Evolutionary conservation across 2,329 filamentous ascomycete genomes (phyloP).

Genomic region (Didymella glomerata): DNA sequence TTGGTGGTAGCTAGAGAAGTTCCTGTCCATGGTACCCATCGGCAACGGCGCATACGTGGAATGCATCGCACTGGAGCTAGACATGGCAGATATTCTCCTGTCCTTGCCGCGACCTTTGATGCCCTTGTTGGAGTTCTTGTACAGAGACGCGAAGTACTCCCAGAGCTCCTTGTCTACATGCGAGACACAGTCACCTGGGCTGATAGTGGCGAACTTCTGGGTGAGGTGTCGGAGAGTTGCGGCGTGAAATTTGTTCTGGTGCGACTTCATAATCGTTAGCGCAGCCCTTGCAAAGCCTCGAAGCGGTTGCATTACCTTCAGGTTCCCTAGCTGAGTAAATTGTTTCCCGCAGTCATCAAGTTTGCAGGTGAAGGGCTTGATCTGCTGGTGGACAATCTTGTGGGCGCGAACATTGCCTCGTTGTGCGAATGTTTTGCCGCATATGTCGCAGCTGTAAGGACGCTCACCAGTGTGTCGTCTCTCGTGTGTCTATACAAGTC

Average conservation of each 20-base stretch:
- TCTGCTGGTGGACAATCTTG: constrained; percentile 77
- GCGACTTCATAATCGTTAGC: constrained; percentile 64
- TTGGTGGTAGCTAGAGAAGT: constrained; percentile 37
- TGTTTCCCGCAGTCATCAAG: constrained; percentile 85
- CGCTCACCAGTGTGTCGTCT: constrained; percentile 87
- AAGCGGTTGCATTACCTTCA: constrained; percentile 71
- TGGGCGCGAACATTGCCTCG: constrained; percentile 86
- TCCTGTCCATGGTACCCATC: constrained; percentile 31
- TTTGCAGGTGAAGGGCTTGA: constrained; percentile 81
- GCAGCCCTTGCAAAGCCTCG: background rate
- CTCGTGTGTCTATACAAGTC: constrained; percentile 73
- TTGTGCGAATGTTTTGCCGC: constrained; percentile 84
- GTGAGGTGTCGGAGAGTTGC: constrained; percentile 75
- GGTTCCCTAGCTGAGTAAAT: constrained; percentile 89
- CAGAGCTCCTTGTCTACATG: constrained; percentile 78
- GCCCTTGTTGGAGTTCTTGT: constrained; percentile 98
- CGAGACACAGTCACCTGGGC: constrained; percentile 69
- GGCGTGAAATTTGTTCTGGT: constrained; percentile 93
- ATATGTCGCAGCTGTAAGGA: constrained; percentile 81
- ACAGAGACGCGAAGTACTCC: constrained; percentile 85
- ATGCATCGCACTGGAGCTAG: constrained; percentile 38
- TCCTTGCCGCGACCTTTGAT: constrained; percentile 96
- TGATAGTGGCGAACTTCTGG: constrained; percentile 71
- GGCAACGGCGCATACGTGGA: constrained; percentile 38
- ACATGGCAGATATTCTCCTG: constrained; percentile 65